phyloP scores from a whole-genome alignment of 495 filamentous ascomycete genomes.

The Tuber aestivum region DNA sequence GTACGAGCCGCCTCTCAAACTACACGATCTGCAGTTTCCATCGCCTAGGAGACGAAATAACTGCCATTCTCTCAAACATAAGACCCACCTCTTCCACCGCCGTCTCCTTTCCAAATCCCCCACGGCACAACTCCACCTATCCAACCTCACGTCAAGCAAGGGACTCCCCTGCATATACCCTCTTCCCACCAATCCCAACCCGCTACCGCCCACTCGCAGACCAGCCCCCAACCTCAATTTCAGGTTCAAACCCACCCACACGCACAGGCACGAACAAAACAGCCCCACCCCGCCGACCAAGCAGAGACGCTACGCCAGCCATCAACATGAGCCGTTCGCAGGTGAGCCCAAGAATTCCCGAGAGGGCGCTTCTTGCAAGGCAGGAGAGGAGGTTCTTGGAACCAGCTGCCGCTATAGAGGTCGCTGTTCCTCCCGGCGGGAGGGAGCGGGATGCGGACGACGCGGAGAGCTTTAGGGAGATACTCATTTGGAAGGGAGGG shows the following conservation, averaged over 20 bases:
- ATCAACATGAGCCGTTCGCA: slow-evolving; percentile 30
- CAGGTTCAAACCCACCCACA: too few relatives aligned
- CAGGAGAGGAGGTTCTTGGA: background rate
- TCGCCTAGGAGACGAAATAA: slow-evolving; percentile 30
- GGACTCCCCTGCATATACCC: slow-evolving; percentile 19
- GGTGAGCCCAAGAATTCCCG: background rate
- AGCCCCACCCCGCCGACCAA: slow-evolving; percentile 25
- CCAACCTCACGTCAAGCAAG: background rate
- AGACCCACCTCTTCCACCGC: background rate
- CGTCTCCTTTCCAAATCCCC: background rate
- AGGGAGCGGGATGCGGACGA: slow-evolving; percentile 13
- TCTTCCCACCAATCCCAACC: slow-evolving; percentile 24
- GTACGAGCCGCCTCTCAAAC: slow-evolving; percentile 22
- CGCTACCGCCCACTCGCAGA: slow-evolving; percentile 1
- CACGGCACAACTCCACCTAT: background rate
- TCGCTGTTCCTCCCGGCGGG: slow-evolving; percentile 20
- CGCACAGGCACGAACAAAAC: background rate
- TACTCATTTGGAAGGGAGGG: slow-evolving; percentile 30
- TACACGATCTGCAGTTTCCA: slow-evolving; percentile 29
- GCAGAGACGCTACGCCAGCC: slow-evolving; percentile 13
- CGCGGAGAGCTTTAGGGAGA: slow-evolving; percentile 33
- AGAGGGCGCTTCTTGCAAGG: background rate
- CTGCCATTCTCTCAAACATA: background rate
- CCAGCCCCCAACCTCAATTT: slow-evolving; percentile 7
- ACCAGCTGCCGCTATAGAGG: slow-evolving; percentile 28